Percentiles rank a stretch among this genome's conserved stretches.
These are phyloP conservation scores for Aphanomyces astaci DNA, from an alignment of 352 stramenopile genomes.

Conservation along the genomic window DNA sequence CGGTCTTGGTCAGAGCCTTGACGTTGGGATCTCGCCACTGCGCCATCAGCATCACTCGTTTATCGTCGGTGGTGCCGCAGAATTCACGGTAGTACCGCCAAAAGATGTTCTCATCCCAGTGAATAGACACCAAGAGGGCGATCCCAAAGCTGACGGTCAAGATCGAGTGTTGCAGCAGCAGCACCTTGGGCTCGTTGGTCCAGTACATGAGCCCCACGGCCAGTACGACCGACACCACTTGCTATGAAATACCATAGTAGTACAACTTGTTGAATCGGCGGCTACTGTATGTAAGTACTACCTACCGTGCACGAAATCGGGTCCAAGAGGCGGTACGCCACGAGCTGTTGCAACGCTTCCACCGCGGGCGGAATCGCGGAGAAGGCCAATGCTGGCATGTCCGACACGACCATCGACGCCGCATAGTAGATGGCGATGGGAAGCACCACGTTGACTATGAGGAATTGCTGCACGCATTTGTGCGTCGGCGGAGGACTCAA, in stretches of 20 bases:
- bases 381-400: not conserved
- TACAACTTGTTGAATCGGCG: too few relatives aligned
- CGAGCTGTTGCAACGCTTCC: conserved; percentile 4
- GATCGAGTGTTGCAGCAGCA: conserved; percentile 18
- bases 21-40: conserved; percentile 8
- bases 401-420: not conserved
- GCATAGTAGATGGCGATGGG: conserved; percentile 12
- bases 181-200: conserved; percentile 16
- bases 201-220: not conserved
- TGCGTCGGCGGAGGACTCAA: not conserved
- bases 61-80: conserved; percentile 13
- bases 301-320: conserved; percentile 10
- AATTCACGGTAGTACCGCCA: conserved; percentile 20
- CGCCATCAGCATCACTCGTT: not conserved
- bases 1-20: not conserved
- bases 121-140: not conserved
- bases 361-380: not conserved
- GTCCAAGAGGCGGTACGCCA: not conserved
- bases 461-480: not conserved
- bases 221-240: not conserved
- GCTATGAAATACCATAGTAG: too few relatives aligned
- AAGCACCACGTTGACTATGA: conserved; percentile 7
- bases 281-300: too few relatives aligned
- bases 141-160: conserved; percentile 1
- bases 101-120: conserved; percentile 15